A percentile compares a stretch with the other conserved stretches of the same genome.
Conservation (phyloP, 306 rosid species). For the Casuarina equisetifolia region DNA sequence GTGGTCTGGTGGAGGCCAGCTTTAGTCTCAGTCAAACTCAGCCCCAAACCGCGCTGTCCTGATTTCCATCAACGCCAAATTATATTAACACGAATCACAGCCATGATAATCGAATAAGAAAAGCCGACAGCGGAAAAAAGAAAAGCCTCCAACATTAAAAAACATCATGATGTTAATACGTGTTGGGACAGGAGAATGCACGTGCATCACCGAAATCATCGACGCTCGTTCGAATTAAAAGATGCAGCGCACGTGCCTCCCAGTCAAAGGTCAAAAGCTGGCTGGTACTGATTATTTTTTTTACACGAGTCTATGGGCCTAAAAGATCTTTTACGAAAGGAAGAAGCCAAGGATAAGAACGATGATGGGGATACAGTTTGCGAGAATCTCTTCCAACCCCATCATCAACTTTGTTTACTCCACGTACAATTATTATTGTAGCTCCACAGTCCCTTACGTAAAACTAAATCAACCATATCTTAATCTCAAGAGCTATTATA, state of each 20-base stretch:
- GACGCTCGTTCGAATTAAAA: constrained; percentile 42
- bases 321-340: constrained; percentile 14
- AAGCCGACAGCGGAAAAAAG: constrained; percentile 1
- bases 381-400: constrained; percentile 20
- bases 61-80: constrained; percentile 22
- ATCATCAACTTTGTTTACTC: neutral
- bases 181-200: constrained; percentile 61
- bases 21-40: constrained; percentile 13
- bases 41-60: constrained; percentile 6
- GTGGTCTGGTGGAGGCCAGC: neutral
- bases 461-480: too few species aligned
- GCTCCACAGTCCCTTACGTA: too few species aligned
- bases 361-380: constrained; percentile 37
- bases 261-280: constrained; percentile 80
- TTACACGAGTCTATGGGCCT: constrained; percentile 21
- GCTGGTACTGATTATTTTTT: constrained; percentile 16
- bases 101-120: neutral
- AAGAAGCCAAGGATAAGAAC: constrained; percentile 41
- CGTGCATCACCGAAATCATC: constrained; percentile 82
- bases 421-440: too few species aligned
- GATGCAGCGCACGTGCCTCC: constrained; percentile 74
- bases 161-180: constrained; percentile 54
- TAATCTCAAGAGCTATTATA: too few species aligned
- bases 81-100: neutral
- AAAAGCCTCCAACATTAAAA: constrained; percentile 37